Evolutionary conservation across 2,329 filamentous ascomycete genomes (phyloP).

Genomic region (Sclerotinia sclerotiorum): DNA sequence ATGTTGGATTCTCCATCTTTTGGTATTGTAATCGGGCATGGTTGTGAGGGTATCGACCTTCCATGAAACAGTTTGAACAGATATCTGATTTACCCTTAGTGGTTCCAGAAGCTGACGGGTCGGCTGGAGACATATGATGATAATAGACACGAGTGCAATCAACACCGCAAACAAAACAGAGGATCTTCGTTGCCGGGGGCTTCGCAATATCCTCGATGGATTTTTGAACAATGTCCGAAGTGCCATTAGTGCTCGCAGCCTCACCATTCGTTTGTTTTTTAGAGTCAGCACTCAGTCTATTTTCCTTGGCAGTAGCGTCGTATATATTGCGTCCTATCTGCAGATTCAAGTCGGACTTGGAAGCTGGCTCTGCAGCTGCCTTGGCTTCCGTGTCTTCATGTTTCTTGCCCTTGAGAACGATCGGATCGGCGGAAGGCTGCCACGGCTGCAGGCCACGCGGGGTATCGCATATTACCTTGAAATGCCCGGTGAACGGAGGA

Average conservation of each 20-base stretch:
- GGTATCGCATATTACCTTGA: slow-evolving; percentile 93
- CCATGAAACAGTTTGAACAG: slow-evolving; percentile 86
- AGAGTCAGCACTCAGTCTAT: slow-evolving; percentile 60
- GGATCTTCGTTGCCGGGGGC: slow-evolving; percentile 65
- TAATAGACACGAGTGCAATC: slow-evolving; percentile 78
- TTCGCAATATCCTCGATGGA: slow-evolving; percentile 62
- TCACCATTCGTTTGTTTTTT: slow-evolving; percentile 75
- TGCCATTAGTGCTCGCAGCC: slow-evolving; percentile 63
- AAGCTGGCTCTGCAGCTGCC: slow-evolving; percentile 62
- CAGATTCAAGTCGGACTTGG: slow-evolving; percentile 82
- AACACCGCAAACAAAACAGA: slow-evolving; percentile 88
- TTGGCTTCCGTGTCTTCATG: slow-evolving; percentile 50
- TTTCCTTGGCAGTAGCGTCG: slow-evolving; percentile 82
- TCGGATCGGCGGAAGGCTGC: slow-evolving; percentile 81
- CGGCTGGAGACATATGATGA: slow-evolving; percentile 59
- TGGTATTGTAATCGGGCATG: slow-evolving; percentile 79
- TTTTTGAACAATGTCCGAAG: slow-evolving; percentile 44
- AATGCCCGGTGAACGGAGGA: slow-evolving; percentile 95
- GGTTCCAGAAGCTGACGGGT: slow-evolving; percentile 42
- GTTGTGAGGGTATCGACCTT: slow-evolving; percentile 77
- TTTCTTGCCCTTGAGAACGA: slow-evolving; percentile 61
- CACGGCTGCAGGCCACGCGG: slow-evolving; percentile 91
- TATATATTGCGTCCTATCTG: slow-evolving; percentile 94
- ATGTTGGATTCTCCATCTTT: slow-evolving; percentile 84
- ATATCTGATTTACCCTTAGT: slow-evolving; percentile 74